Conservation (phyloP, 83 land plant genomes). For the Picea mariana region DNA sequence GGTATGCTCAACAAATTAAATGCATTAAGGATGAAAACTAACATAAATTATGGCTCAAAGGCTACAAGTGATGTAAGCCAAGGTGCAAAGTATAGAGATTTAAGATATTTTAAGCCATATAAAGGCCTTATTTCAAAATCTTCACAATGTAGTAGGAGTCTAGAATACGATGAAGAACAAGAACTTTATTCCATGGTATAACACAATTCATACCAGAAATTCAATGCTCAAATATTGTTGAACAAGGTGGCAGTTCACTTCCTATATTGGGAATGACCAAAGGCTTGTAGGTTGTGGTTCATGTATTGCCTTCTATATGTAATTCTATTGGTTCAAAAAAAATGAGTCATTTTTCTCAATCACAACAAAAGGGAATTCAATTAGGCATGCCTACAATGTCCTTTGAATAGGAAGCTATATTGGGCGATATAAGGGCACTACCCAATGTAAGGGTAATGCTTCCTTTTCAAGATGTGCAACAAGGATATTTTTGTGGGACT, state of each 20-base stretch:
- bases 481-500: not conserved
- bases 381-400: not conserved
- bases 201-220: not conserved
- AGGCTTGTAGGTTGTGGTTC: not conserved
- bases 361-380: not conserved
- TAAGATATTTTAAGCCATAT: conserved; percentile 18
- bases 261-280: not conserved
- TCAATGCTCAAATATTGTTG: not conserved
- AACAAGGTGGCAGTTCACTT: not conserved
- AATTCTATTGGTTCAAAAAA: conserved; percentile 4
- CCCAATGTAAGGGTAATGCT: conserved; percentile 4
- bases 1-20: no score
- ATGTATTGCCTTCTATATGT: not conserved
- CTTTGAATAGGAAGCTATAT: not conserved
- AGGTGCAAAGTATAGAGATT: no score
- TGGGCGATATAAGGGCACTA: not conserved
- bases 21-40: no score
- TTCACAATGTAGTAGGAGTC: conserved; percentile 18
- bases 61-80: no score
- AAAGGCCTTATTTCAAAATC: conserved; percentile 12
- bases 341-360: conserved; percentile 1
- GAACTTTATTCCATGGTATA: conserved; percentile 4
- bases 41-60: no score
- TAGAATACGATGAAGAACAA: no score
- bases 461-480: not conserved